phyloP scores from a whole-genome alignment of 768 basidiomycete species.

The Myochromella boudieri region DNA sequence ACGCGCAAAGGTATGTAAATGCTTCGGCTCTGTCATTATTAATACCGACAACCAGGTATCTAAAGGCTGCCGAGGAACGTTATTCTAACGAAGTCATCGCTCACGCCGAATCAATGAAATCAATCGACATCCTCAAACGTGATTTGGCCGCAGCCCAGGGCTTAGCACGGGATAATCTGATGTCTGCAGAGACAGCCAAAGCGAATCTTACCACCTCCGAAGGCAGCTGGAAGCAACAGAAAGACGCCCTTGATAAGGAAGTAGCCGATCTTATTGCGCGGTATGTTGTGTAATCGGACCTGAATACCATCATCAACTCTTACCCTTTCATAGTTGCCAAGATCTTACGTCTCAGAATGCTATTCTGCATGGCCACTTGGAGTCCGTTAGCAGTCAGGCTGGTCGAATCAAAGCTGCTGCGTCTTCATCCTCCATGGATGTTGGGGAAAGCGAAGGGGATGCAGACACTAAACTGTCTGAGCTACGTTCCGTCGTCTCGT shows the following conservation, averaged over 20 bases:
- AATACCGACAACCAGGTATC: not conserved
- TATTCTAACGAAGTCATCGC: slow-evolving; percentile 81
- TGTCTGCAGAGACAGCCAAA: slow-evolving; percentile 70
- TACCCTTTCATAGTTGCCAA: slow-evolving; percentile 48
- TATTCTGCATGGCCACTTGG: slow-evolving; percentile 80
- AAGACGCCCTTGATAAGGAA: slow-evolving; percentile 76
- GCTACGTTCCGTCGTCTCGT: slow-evolving; percentile 75
- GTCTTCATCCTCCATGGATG: slow-evolving; percentile 42
- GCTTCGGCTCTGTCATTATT: not conserved
- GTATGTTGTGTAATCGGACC: slow-evolving; percentile 43
- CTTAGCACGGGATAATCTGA: slow-evolving; percentile 55
- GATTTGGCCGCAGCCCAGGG: slow-evolving; percentile 55
- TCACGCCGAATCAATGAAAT: slow-evolving; percentile 84
- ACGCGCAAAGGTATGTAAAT: slow-evolving; percentile 56
- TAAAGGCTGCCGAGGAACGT: slow-evolving; percentile 72
- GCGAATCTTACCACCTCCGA: slow-evolving; percentile 73
- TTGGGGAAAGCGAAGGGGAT: slow-evolving; percentile 53
- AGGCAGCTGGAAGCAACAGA: slow-evolving; percentile 79
- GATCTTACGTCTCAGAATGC: slow-evolving; percentile 77
- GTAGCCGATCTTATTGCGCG: slow-evolving; percentile 67
- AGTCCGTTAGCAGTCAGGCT: slow-evolving; percentile 80
- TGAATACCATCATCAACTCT: not conserved
- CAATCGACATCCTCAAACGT: slow-evolving; percentile 60
- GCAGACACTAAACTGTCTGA: slow-evolving; percentile 67
- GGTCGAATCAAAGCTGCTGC: slow-evolving; percentile 75